Evolutionary conservation across 2,329 filamentous ascomycete genomes (phyloP).

Genomic region (Fusarium nelsonii): DNA sequence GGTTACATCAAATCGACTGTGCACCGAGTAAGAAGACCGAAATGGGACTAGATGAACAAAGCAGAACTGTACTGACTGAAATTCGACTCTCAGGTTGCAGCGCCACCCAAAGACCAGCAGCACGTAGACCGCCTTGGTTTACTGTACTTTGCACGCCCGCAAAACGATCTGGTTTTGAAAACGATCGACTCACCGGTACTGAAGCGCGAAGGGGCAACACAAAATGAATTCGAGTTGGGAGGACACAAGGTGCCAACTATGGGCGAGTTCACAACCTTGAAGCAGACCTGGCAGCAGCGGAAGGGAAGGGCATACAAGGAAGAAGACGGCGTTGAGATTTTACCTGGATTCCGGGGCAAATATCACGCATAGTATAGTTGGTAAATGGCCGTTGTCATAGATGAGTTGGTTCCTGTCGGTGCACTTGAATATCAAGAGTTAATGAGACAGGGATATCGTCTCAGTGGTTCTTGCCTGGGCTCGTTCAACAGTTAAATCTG

Average conservation of each 20-base stretch:
- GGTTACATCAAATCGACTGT: constrained; percentile 60
- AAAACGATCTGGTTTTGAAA: constrained; percentile 55
- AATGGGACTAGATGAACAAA: rapidly evolving
- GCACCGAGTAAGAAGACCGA: constrained; percentile 50
- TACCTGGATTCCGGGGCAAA: neutral
- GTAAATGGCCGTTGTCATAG: no score
- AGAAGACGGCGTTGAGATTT: neutral
- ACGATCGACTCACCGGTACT: constrained; percentile 56
- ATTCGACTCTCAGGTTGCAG: constrained; percentile 47
- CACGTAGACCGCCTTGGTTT: constrained; percentile 62
- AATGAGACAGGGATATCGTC: no score
- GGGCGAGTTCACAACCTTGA: constrained; percentile 55
- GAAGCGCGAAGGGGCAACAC: constrained; percentile 49
- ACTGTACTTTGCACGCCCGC: constrained; percentile 63
- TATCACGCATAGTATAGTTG: neutral
- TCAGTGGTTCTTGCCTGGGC: no score
- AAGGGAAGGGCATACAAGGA: neutral
- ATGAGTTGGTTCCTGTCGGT: no score
- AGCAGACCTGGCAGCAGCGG: constrained; percentile 54
- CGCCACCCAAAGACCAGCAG: constrained; percentile 57
- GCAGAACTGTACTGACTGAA: neutral
- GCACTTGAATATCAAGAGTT: no score
- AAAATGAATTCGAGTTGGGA: constrained; percentile 56
- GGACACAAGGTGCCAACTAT: constrained; percentile 51
- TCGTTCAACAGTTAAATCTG: no score